Base-by-base conservation (phyloP, 1,284 basidiomycete genomes). In the Veloboletus limbatus region DNA sequence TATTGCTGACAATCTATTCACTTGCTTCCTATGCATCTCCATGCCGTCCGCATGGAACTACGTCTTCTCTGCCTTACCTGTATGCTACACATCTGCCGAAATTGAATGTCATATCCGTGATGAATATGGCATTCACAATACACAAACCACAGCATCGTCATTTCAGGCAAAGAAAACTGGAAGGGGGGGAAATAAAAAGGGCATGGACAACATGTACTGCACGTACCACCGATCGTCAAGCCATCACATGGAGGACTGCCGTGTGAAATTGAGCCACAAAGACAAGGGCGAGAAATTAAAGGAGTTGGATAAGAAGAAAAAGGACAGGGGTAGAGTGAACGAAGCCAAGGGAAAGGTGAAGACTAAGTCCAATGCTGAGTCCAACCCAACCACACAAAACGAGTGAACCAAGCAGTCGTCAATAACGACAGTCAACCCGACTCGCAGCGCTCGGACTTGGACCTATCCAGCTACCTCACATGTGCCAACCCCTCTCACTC, bases 11-110 rank as follows among this genome's bases (percentile, higher is more conserved):
- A 13, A 42, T 2, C 17, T 47, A 1, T 51, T 52, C 2, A 22
- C 37, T 1, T 54, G 53, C 3, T 54, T 54, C 17, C 35, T 54
- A 3, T 4, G 10, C 0, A 43, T 54, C 3, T 51, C 43, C n/a
- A 54, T 54, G 48, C 48, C 43, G 1, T 1, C 25, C 0, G 26
- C 18, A 0, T 54, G 46, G 53, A 54, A 54, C 31, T 40, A 47
- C 2, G 16, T 47, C 3, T 54, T 54, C 14, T 16, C 36, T 2
- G 28, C 36, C 3, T 34, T 54, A 4, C 31, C 43, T 0, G 33
- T 46, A 0, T 22, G n/a, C 1, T 54, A 54, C 4, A 39, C 40
- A 8, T 53, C 44, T 0, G 1, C 20, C 0, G 35, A 53, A 16
- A 26, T 53, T 0, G 27, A 54, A 9, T 7, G 16, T 0, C 8